Base-by-base conservation (phyloP, 1,284 basidiomycete genomes). In the Sporisorium reilianum region DNA sequence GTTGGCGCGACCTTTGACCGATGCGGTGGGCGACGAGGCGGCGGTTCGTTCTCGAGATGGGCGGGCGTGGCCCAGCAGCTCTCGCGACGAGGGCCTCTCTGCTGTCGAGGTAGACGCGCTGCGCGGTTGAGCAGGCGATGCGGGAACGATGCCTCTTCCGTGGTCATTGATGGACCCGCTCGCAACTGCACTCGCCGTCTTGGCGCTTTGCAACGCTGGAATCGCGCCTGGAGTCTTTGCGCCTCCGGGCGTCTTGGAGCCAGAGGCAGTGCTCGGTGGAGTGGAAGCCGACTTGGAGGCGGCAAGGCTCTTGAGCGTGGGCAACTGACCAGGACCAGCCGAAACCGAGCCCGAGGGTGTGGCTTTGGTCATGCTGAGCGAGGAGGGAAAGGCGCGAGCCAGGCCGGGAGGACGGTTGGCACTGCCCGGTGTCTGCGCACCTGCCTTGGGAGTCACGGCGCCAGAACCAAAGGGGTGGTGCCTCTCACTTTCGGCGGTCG, bases 401-500 rank as follows among this genome's bases (percentile, higher is more conserved):
- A 61, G 59, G 12, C 62, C 56, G 8, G 74, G 59, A 5, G 72
- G 68, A 1, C 73, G 54, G 36, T 54, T 64, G 22, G 64, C 62
- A n/a, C 52, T 69, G 25, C 78, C 79, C 2, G 79, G 79, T 9
- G 79, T 79, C 53, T 79, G 79, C 5, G 52, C 23, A 10, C 79
- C 79, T 23, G 70, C 55, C 64, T 64, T 73, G 4, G 80, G 80
- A 41, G 80, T 82, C n/a, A 80, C 78, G 5, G 73, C 78, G 7
- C 80, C 80, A 2, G 79, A 79, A 8, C 80, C 79, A 28, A 83
- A 83, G 12, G 81, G 81, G 52, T 82, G 71, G 44, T 78, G 77
- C 50, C 77, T 61, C 49, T 79, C 75, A 30, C 55, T 72, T 20
- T 80, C 78, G 16, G 67, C 56, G n/a, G 49, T 61, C n/a, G 71